Conservation (phyloP, 2,329 filamentous ascomycete species). For the Aspergillus neotritici region DNA sequence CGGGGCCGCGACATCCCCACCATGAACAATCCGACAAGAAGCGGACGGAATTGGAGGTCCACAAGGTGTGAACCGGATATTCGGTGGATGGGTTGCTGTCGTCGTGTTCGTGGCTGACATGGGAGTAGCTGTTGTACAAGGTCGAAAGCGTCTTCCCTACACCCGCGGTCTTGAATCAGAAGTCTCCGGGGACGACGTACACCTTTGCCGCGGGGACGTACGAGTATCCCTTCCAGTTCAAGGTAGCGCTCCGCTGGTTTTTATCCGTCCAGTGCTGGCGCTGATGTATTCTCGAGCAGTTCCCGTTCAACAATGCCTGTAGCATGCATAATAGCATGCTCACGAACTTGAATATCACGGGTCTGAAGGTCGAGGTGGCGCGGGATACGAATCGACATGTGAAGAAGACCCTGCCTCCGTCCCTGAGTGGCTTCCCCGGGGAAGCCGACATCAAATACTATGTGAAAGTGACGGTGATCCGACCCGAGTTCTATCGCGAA, state of each 20-base stretch:
- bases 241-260: slow-evolving; percentile 26
- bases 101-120: neutral
- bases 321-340: slow-evolving; percentile 40
- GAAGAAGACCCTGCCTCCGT: slow-evolving; percentile 81
- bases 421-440: slow-evolving; percentile 76
- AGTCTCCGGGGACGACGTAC: slow-evolving; percentile 33
- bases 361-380: slow-evolving; percentile 42
- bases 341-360: slow-evolving; percentile 42
- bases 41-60: slow-evolving; percentile 44
- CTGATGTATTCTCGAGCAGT: slow-evolving; percentile 21
- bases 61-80: slow-evolving; percentile 37
- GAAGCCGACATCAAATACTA: slow-evolving; percentile 91
- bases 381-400: slow-evolving; percentile 57
- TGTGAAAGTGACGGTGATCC: slow-evolving; percentile 87
- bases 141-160: slow-evolving; percentile 44
- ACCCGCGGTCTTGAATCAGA: slow-evolving; percentile 36
- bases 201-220: slow-evolving; percentile 44
- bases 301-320: slow-evolving; percentile 49
- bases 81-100: neutral
- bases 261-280: neutral
- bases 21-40: slow-evolving; percentile 43
- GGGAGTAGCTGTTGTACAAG: slow-evolving; percentile 41
- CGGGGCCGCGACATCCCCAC: slow-evolving; percentile 35
- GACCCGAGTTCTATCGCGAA: slow-evolving; percentile 84
- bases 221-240: slow-evolving; percentile 47